Percentiles rank a stretch among this genome's conserved stretches.
Conservation (phyloP, 2,329 filamentous ascomycete species). For the Scedosporium minutisporum region DNA sequence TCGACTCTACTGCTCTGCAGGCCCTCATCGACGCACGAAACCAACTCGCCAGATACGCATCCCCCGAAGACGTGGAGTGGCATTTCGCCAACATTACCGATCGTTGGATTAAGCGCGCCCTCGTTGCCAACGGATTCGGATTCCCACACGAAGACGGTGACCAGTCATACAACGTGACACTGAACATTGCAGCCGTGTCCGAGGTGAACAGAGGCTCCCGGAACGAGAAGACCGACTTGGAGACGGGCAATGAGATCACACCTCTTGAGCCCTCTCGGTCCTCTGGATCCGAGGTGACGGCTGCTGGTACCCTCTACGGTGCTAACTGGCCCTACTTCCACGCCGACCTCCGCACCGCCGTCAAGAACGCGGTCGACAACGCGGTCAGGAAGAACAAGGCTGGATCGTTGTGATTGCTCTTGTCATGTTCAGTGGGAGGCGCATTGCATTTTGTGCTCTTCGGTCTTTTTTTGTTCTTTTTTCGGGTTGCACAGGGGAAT, state of each 20-base stretch:
- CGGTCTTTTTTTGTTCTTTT: background rate
- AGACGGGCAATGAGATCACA: constrained; percentile 9
- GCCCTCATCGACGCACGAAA: constrained; percentile 46
- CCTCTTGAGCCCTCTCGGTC: background rate
- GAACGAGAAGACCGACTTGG: constrained; percentile 9
- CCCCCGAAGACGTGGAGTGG: constrained; percentile 38
- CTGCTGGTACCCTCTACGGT: constrained; percentile 22
- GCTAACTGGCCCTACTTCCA: constrained; percentile 40
- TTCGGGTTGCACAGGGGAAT: background rate
- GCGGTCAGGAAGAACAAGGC: constrained; percentile 7
- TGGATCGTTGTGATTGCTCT: background rate
- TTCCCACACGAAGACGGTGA: constrained; percentile 19
- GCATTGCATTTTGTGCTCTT: background rate
- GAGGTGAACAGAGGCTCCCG: constrained; percentile 8
- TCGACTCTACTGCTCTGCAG: constrained; percentile 50
- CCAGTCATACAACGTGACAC: constrained; percentile 1
- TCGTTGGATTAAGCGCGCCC: constrained; percentile 47
- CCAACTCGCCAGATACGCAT: constrained; percentile 42
- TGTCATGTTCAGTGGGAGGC: background rate
- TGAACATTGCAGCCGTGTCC: background rate
- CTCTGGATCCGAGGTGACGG: background rate
- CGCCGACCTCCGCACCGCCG: constrained; percentile 31
- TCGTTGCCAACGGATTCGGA: constrained; percentile 47
- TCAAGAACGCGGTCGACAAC: constrained; percentile 20
- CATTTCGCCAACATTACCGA: constrained; percentile 46